phyloP scores from a whole-genome alignment of 805 yeast species.

The Candida pseudoglaebosa region DNA sequence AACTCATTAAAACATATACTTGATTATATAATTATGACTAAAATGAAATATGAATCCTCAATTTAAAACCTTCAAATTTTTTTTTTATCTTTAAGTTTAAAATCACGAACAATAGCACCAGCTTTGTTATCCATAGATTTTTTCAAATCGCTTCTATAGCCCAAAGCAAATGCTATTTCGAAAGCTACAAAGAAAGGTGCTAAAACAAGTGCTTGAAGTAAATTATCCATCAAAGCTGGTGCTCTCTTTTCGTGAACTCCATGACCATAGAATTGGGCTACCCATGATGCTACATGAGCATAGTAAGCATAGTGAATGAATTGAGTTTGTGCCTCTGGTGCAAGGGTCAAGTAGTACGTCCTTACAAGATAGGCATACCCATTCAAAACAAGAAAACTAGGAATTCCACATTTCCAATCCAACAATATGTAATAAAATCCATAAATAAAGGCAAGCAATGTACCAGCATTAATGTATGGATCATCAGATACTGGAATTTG shows the following conservation, averaged over 20 bases:
- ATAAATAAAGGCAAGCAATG: slow-evolving; percentile 43
- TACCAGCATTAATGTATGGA: slow-evolving; percentile 45
- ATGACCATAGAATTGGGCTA: slow-evolving; percentile 85
- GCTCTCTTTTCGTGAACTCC: slow-evolving; percentile 74
- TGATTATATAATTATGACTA: neutral
- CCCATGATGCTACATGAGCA: slow-evolving; percentile 62
- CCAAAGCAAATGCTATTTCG: slow-evolving; percentile 69
- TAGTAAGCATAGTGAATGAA: slow-evolving; percentile 26
- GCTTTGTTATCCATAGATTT: slow-evolving; percentile 47
- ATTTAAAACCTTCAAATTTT: slow-evolving; percentile 4
- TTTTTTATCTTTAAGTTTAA: slow-evolving; percentile 14
- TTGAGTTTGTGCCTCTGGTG: slow-evolving; percentile 5
- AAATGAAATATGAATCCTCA: neutral
- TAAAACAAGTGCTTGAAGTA: slow-evolving; percentile 78
- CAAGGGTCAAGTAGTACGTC: slow-evolving; percentile 15
- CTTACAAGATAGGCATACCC: slow-evolving; percentile 21
- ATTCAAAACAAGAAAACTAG: slow-evolving; percentile 22
- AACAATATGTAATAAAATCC: slow-evolving; percentile 56
- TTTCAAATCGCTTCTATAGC: slow-evolving; percentile 52
- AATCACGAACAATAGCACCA: slow-evolving; percentile 34
- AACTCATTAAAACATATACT: neutral
- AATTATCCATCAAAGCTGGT: slow-evolving; percentile 83
- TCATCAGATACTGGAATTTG: slow-evolving; percentile 13
- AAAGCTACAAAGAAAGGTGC: slow-evolving; percentile 89
- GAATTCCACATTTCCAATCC: slow-evolving; percentile 43